These are phyloP conservation scores for Thalassiosira profunda DNA, from an alignment of 108 stramenopile genomes.

Conservation along the genomic window DNA sequence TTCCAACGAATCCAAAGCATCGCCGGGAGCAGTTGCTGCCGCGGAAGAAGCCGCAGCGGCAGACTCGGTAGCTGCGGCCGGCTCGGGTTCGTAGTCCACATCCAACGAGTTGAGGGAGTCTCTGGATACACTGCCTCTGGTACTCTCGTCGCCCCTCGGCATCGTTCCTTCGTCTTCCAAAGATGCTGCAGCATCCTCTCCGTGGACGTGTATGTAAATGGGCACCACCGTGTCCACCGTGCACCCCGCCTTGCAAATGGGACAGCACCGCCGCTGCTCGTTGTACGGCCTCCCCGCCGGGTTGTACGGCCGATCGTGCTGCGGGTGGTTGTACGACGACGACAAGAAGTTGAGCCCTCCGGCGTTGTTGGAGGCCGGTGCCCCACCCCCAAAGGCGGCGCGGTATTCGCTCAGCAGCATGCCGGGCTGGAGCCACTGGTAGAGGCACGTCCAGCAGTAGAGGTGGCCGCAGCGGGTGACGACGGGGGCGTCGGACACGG, in stretches of 20 bases:
- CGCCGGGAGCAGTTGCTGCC: no score
- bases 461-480: slow-evolving; percentile 79
- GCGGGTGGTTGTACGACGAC: slow-evolving; percentile 9
- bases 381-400: slow-evolving; percentile 25
- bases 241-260: slow-evolving; percentile 84
- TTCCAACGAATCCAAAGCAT: no score
- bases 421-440: slow-evolving; percentile 49
- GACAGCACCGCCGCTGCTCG: slow-evolving; percentile 65
- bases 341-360: not conserved
- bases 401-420: slow-evolving; percentile 29
- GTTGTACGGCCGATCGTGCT: slow-evolving; percentile 20
- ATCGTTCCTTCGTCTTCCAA: not conserved
- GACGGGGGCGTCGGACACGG: slow-evolving; percentile 61
- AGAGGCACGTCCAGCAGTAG: slow-evolving; percentile 81
- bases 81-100: no score
- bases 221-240: slow-evolving; percentile 77
- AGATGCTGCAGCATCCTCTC: slow-evolving; percentile 2
- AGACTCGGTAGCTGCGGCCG: no score
- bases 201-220: slow-evolving; percentile 71
- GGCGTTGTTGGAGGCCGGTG: not conserved
- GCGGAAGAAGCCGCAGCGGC: no score
- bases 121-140: no score
- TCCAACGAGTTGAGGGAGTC: no score
- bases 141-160: no score
- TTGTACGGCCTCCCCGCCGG: slow-evolving; percentile 10